Conservation (phyloP, 1,284 basidiomycete species). For the Ustilago crameri region DNA sequence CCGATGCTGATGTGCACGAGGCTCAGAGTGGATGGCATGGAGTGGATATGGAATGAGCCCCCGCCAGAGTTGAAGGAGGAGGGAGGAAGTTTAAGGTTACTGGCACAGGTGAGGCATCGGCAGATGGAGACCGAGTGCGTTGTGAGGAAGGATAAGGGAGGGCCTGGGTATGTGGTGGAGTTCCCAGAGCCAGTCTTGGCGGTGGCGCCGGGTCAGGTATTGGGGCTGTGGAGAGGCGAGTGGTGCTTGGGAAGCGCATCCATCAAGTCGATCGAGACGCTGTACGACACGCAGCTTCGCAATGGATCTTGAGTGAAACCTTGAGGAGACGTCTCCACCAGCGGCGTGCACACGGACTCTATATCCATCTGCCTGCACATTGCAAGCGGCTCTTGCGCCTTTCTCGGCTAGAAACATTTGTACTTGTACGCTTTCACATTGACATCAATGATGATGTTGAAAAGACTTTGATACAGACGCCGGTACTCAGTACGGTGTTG, state of each 20-base stretch:
- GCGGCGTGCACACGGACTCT: too few relatives aligned
- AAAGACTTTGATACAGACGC: too few relatives aligned
- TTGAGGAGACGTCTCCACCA: too few relatives aligned
- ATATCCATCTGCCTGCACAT: too few relatives aligned
- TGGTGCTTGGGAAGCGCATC: constrained; percentile 86
- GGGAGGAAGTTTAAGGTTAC: constrained; percentile 74
- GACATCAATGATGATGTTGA: too few relatives aligned
- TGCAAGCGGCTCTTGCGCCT: too few relatives aligned
- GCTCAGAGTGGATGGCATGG: constrained; percentile 28
- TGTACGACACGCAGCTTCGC: constrained; percentile 22
- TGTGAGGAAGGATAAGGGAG: constrained; percentile 44
- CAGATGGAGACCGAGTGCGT: constrained; percentile 74
- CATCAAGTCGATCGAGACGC: constrained; percentile 70
- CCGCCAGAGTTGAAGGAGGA: constrained; percentile 66
- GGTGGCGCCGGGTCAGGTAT: constrained; percentile 83
- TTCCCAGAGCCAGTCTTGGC: constrained; percentile 76
- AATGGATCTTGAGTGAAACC: too few relatives aligned
- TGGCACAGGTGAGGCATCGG: constrained; percentile 79
- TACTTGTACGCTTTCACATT: background rate
- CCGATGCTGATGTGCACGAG: constrained; percentile 73
- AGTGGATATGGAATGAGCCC: constrained; percentile 37
- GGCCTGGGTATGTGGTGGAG: constrained; percentile 48
- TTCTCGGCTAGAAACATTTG: background rate
- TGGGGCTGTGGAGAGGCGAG: constrained; percentile 77
- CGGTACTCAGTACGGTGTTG: too few relatives aligned